Evolutionary conservation across 805 yeast species (phyloP), one percentile per base, ranked within the genome.

Genomic region (Candida germanica): DNA sequence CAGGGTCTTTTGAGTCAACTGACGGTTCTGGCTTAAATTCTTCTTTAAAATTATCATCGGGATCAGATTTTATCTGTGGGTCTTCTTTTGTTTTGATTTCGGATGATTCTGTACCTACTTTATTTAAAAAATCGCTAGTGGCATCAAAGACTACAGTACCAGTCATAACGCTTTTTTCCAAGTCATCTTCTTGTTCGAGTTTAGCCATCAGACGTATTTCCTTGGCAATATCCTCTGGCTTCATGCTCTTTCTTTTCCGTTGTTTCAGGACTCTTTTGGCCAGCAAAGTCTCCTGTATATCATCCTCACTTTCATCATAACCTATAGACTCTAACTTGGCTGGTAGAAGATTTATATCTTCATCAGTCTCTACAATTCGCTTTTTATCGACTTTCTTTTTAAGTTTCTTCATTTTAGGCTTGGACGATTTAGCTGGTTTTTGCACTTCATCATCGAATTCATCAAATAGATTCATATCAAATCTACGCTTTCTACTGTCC

Each of bases 321-420:
- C 40, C 53, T 21, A 40, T 34, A 6, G 53, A 50, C 0, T 45
- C 42, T 13, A 67, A 44, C 17, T 56, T 57, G 7, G 70, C 72
- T 3, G 54, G 51, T 22, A 54, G 48, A 10, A 67, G 50, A 17
- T 29, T 7, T 5, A 26, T 20, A 15, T 33, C 39, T 6, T 59
- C 59, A 12, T 31, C 22, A 29, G 18, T 27, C 15, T 31, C 43
- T 18, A 14, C 26, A 23, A 60, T 58, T 53, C 52, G 46, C 14
- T 37, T 32, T 4, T 19, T 56, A 47, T 65, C 54, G 26, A 58
- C 57, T 16, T 63, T 64, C 45, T 69, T 67, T 39, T 67, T 65
- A 1, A 67, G 49, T 46, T 72, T 71, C 42, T 65, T 69, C 59
- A 69, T 64, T 40, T 64, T 63, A 10, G 54, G 49, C 36, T 57